A percentile compares a stretch with the other conserved stretches of the same genome.
Evolutionary conservation across 1,284 basidiomycete species (phyloP).

Genomic region (Rhodotorula sp.): DNA sequence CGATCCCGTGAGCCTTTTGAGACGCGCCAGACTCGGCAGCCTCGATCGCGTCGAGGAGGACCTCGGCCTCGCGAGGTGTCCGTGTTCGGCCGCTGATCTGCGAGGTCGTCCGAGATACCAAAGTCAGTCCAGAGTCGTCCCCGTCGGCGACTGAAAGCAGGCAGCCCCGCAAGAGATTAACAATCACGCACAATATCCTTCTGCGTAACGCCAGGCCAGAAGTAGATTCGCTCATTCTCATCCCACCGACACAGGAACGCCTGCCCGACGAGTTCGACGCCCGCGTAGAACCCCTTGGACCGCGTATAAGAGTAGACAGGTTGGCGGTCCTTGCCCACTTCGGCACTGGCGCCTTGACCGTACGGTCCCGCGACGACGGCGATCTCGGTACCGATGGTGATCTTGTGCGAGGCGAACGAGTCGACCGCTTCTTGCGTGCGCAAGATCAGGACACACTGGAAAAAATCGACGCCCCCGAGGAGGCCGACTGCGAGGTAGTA

Average conservation of each 20-base stretch:
- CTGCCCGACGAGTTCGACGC: constrained; percentile 54
- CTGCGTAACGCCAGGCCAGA: constrained; percentile 52
- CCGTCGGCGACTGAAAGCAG: neutral
- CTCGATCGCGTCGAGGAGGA: constrained; percentile 52
- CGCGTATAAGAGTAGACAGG: constrained; percentile 52
- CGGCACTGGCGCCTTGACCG: constrained; percentile 54
- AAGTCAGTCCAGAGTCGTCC: neutral
- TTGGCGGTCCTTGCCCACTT: constrained; percentile 52
- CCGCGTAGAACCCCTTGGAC: constrained; percentile 48
- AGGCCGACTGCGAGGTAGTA: constrained; percentile 45
- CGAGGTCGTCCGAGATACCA: too few relatives aligned
- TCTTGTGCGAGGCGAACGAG: constrained; percentile 54
- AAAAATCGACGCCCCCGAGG: constrained; percentile 53
- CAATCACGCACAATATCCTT: constrained; percentile 49
- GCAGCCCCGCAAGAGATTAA: too few relatives aligned
- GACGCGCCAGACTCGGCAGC: constrained; percentile 57
- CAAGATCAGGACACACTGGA: constrained; percentile 53
- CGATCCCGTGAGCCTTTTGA: constrained; percentile 49
- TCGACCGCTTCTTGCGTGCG: constrained; percentile 55
- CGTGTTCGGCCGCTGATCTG: constrained; percentile 49
- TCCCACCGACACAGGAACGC: constrained; percentile 46
- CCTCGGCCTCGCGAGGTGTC: constrained; percentile 52
- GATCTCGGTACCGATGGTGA: constrained; percentile 55
- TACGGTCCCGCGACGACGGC: constrained; percentile 56
- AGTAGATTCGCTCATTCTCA: constrained; percentile 36